Base-by-base conservation (phyloP, 352 stramenopile species). In the Globisporangium sylvaticum region DNA sequence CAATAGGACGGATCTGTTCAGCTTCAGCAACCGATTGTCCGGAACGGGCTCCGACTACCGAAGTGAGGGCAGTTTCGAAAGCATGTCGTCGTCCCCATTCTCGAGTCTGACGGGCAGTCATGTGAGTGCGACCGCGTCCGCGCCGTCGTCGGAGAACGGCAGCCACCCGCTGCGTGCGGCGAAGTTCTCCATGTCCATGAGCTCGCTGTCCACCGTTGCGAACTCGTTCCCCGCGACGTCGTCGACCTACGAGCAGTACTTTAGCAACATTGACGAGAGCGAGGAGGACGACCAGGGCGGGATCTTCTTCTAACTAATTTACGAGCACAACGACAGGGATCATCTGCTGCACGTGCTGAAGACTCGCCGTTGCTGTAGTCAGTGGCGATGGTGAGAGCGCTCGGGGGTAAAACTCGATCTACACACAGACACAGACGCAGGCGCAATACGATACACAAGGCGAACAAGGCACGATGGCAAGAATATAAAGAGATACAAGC, bases 181-280 rank as follows among this genome's bases (percentile, higher is more conserved):
- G 6, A 84, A 82, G 62, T 66, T 86, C 67, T 94, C 85, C 20
- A 92, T 95, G 85, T 95, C 87, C 53, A 95, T 95, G 87, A 94
- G 81, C 61, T 85, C 83, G 56, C 73, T 95, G 34, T 92, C 87
- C 39, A 87, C 72, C 22, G 82, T 77, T 18, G 77, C 74, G 6
- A 87, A 80, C 34, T 78, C 79, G 54, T 70, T 88, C 46, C 75
- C 86, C 31, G 75, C 80, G 24, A 91, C 85, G 39, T 92, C 85
- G 37, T 87, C 86, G 29, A 94, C 87, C 12, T 95, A 94, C 68
- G 87, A 94, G 69, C 85, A 94, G 62, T 95, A 95, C 65, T 87
- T 95, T 50, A 94, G 81, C 75, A 92, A 94, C 74, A 90, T 95
- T 67, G 81, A 90, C 66, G 87, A 94, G 68, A 84, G 79, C 69